Percentiles rank a stretch among this genome's conserved stretches.
These are phyloP conservation scores for Eucalyptus cladocalyx DNA, from an alignment of 345 rosid genomes.

Conservation along the genomic window DNA sequence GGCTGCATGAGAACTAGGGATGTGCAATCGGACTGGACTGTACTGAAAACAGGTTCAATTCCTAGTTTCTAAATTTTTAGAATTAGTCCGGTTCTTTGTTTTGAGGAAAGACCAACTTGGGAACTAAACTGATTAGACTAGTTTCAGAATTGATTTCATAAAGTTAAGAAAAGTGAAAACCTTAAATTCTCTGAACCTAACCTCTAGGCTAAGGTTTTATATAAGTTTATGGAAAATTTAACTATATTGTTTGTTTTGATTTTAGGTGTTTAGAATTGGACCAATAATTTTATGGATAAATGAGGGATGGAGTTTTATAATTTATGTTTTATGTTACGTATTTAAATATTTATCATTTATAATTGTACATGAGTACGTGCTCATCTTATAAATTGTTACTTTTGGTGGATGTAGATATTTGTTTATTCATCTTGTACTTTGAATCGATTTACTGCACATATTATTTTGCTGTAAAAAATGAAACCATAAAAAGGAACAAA, in stretches of 20 bases:
- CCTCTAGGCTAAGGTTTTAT: neutral
- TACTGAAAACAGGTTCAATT: rapidly evolving
- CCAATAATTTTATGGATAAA: neutral
- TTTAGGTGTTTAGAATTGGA: neutral
- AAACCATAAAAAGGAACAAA: neutral
- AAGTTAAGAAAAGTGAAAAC: neutral
- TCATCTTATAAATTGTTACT: neutral
- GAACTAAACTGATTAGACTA: too few relatives aligned
- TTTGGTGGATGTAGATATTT: neutral
- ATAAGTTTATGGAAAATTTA: neutral
- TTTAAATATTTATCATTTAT: too few relatives aligned
- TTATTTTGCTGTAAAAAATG: too few relatives aligned
- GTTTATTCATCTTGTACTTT: neutral
- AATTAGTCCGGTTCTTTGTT: rapidly evolving
- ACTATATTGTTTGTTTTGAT: neutral
- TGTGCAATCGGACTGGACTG: rapidly evolving
- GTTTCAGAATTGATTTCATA: neutral
- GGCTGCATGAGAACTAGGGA: neutral
- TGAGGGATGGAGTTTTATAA: neutral
- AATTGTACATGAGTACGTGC: neutral
- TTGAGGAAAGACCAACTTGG: neutral
- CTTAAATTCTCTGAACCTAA: neutral
- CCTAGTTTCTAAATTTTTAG: neutral
- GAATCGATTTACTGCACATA: neutral
- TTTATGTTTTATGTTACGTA: too few relatives aligned